Evolutionary conservation across 352 stramenopile species (phyloP), one percentile per base, ranked within the genome.

Genomic region (Globisporangium uncinulatum): DNA sequence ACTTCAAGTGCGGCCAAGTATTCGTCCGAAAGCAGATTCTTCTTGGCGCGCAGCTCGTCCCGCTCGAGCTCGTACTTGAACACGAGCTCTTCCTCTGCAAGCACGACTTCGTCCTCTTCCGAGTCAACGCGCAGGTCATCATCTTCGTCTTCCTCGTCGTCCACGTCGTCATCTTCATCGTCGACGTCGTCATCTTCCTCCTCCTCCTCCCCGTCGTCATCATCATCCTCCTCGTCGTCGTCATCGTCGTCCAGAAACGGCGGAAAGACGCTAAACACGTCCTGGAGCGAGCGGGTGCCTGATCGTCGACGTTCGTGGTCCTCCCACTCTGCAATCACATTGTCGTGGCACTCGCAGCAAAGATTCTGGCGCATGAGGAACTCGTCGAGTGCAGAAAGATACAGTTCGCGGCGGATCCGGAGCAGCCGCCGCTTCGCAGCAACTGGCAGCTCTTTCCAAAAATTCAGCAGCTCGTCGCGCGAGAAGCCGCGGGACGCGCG

Each of bases 341-440:
- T 91, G 71, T 91, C 81, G 62, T 91, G 81, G 56, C 81, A 91
- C 66, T 91, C 81, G 60, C 79, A 91, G 70, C 81, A 91, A 43
- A 91, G 63, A 47, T 91, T 87, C 54, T 87, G 76, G 14, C 70
- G 66, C 62, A 91, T 74, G n/a, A 91, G 67, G 57, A 86, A 91
- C 64, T 87, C 71, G 57, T 91, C 76, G 48, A 91, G 56, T 43
- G 79, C 76, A 29, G 73, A 76, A 47, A 91, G 57, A 54, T 87
- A 91, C 31, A 80, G 70, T 52, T 89, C 77, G 15, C 81, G 76
- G 21, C 79, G 79, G 63, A 91, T 91, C 20, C 81, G 76, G 57
- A 91, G 68, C 62, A 91, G 56, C 51, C 74, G 60, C 39, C 78
- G 67, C 65, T 91, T 91, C 50, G 76, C 71, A 10, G 86, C 71